These are phyloP conservation scores for Boletellus sp. DNA, from an alignment of 768 basidiomycete genomes.

Conservation along the genomic window DNA sequence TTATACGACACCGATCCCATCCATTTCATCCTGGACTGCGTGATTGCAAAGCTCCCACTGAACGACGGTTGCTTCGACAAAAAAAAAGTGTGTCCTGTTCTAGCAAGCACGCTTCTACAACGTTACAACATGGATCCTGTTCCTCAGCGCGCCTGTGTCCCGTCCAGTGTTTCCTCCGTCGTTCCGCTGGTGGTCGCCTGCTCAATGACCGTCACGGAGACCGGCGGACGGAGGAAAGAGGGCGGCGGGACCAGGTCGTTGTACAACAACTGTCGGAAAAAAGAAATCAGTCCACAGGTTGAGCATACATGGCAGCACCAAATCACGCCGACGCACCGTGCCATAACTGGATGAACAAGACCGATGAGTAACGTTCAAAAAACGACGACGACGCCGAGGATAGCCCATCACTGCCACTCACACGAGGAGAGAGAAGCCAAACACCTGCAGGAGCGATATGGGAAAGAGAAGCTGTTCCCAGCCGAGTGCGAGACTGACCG, in stretches of 20 bases:
- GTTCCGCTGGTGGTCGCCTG: conserved; percentile 34
- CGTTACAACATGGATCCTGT: too few species aligned
- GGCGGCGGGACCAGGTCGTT: conserved; percentile 75
- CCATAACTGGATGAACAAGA: conserved; percentile 57
- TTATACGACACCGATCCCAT: too few species aligned
- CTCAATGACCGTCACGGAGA: conserved; percentile 21
- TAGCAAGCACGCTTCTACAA: too few species aligned
- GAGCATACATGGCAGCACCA: conserved; percentile 6
- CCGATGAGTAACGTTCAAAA: conserved; percentile 8
- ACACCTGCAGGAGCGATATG: conserved; percentile 74
- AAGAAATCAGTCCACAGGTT: conserved; percentile 2
- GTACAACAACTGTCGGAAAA: conserved; percentile 80
- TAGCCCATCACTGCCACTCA: conserved; percentile 44
- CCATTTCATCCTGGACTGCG: too few species aligned
- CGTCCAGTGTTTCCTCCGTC: conserved; percentile 56
- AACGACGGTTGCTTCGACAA: too few species aligned
- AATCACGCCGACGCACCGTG: conserved; percentile 49
- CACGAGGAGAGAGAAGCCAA: conserved; percentile 87
- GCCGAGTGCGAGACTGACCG: conserved; percentile 81
- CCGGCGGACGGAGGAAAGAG: conserved; percentile 50
- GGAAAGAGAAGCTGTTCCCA: conserved; percentile 88
- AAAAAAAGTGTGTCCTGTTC: too few species aligned
- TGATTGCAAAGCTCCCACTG: too few species aligned
- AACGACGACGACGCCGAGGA: conserved; percentile 4
- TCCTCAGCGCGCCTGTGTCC: too few species aligned